Base-by-base conservation (phyloP, 108 stramenopile species). In the Cyclotella kingstonii region DNA sequence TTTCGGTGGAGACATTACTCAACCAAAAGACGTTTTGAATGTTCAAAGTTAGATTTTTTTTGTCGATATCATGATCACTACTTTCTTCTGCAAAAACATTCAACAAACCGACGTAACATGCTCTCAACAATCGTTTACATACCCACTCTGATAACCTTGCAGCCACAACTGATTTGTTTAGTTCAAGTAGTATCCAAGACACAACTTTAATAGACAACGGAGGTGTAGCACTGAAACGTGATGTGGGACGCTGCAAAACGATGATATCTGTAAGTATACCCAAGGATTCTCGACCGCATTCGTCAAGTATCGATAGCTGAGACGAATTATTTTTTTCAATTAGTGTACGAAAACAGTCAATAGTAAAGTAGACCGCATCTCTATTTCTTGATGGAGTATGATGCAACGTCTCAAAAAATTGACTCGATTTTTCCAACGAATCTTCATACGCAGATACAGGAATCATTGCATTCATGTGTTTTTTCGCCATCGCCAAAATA, bases 401-500 rank as follows among this genome's bases (percentile, higher is more conserved):
- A 4, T 38, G 61, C 45, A 63, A 55, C 17, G 60, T 41, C 35
- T 71, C 61, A 17, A 56, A 63, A 21, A 50, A 63, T 11, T 36
- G 46, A 18, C 22, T 41, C 25, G 40, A 26, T 28, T 17, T 52
- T 17, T 40, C 35, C 28, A 46, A 36, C 31, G 53, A 14, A 25
- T 50, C 29, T 27, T 17, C 25, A 47, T 54, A 43, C 11, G 52
- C 17, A 27, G 59, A 45, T 17, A 12, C 22, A 0, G 51, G 18
- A 0, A 54, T 25, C 5, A 43, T 30, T 22, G 28, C 5, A 22
- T 41, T 17, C 57, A 71, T 50, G 38, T 71, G 61, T 41, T 71
- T 71, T 33, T 63, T 62, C 5, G 70, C 61, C 60, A 71, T 62
- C 11, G 70, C 46, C 1, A 71, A 48, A 41, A 71, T 48, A 15